Percentiles rank a stretch among this genome's conserved stretches.
Evolutionary conservation across 192 early-diverging fungal genomes (phyloP).

Genomic region (Coemansia sp.): DNA sequence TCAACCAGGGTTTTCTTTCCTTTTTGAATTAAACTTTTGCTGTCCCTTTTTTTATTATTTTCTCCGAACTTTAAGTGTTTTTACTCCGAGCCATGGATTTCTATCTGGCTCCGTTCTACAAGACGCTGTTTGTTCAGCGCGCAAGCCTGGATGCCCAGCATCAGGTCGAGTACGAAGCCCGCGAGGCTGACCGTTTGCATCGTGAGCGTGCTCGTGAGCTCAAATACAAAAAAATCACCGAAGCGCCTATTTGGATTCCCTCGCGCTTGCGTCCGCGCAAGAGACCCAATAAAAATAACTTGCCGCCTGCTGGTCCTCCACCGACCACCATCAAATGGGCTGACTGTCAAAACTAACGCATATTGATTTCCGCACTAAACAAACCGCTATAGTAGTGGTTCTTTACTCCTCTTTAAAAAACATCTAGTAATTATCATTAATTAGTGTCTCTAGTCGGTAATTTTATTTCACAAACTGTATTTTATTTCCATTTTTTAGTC

Average conservation of each 20-base stretch:
- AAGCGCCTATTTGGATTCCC: slow-evolving; percentile 8
- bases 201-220: slow-evolving; percentile 18
- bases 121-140: slow-evolving; percentile 1
- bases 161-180: slow-evolving; percentile 14
- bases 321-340: slow-evolving; percentile 29
- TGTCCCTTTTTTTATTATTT: too few species aligned
- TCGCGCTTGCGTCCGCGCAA: slow-evolving; percentile 6
- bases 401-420: too few species aligned
- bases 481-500: too few species aligned
- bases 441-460: too few species aligned
- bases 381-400: too few species aligned
- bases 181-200: slow-evolving; percentile 20
- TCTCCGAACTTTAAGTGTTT: too few species aligned
- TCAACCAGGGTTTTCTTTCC: too few species aligned
- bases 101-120: slow-evolving; percentile 11
- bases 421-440: too few species aligned
- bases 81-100: too few species aligned
- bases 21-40: too few species aligned
- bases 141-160: slow-evolving; percentile 7
- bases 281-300: slow-evolving; percentile 1
- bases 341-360: not conserved
- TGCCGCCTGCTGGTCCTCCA: not conserved
- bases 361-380: too few species aligned
- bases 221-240: slow-evolving; percentile 20
- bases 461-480: too few species aligned